A percentile compares a stretch with the other conserved stretches of the same genome.
These are phyloP conservation scores for Nannizzia gypsea DNA, from an alignment of 2,329 filamentous ascomycete genomes.

Conservation along the genomic window DNA sequence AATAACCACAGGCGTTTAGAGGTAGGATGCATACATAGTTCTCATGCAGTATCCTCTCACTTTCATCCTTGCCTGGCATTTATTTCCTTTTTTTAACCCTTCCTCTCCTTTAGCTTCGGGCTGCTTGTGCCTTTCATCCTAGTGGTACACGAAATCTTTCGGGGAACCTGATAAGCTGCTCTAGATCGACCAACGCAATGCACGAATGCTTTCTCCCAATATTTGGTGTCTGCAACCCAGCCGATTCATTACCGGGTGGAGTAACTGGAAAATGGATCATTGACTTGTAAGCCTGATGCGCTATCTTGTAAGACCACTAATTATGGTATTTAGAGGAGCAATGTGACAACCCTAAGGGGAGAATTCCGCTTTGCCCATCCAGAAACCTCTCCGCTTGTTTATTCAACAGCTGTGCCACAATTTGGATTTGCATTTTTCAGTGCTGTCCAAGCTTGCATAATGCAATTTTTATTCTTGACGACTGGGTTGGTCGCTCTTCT, in stretches of 20 bases:
- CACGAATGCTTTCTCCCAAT: not conserved
- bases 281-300: not conserved
- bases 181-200: not conserved
- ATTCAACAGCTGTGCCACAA: not conserved
- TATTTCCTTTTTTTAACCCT: not conserved
- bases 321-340: slow-evolving; percentile 1
- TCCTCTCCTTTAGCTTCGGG: not conserved
- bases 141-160: not conserved
- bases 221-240: not conserved
- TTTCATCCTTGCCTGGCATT: not conserved
- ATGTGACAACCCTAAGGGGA: not conserved
- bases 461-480: not conserved
- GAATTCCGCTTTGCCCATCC: not conserved
- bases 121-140: not conserved
- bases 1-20: not conserved
- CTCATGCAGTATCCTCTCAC: not conserved
- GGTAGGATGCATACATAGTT: not conserved
- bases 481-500: not conserved
- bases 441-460: not conserved
- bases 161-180: not conserved
- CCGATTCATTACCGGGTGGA: not conserved
- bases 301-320: not conserved
- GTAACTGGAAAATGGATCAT: not conserved
- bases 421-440: not conserved
- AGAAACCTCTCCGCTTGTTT: not conserved